Percentiles rank a stretch among this genome's conserved stretches.
Evolutionary conservation across 2,329 filamentous ascomycete genomes (phyloP).

Genomic region (Trichoderma breve): DNA sequence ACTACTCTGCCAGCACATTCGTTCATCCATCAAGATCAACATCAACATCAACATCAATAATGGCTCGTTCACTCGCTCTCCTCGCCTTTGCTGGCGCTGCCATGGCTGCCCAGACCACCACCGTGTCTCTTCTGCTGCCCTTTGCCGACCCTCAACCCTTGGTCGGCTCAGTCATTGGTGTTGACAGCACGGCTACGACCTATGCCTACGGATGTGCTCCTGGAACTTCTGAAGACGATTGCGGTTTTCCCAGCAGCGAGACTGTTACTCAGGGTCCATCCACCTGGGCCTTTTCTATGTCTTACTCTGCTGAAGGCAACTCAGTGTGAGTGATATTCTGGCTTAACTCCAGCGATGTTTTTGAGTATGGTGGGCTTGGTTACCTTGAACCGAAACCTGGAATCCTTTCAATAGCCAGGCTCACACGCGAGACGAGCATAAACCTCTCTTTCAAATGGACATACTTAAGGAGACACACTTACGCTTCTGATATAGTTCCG

Average conservation of each 20-base stretch:
- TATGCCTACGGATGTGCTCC: conserved; percentile 29
- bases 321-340: background rate
- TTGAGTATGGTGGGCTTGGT: background rate
- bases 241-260: background rate
- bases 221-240: conserved; percentile 1
- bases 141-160: conserved; percentile 25
- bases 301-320: background rate
- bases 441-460: too few species aligned
- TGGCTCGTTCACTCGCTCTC: conserved; percentile 27
- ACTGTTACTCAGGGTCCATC: conserved; percentile 31
- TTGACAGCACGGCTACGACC: conserved; percentile 30
- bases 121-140: conserved; percentile 31
- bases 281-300: conserved; percentile 24
- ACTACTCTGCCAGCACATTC: background rate
- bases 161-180: conserved; percentile 19
- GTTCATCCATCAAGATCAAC: background rate
- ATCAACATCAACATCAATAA: background rate
- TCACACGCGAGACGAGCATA: background rate
- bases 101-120: conserved; percentile 30
- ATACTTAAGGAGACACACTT: background rate
- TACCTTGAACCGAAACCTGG: background rate
- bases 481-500: conserved; percentile 21
- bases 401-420: background rate
- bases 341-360: background rate
- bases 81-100: conserved; percentile 26